These are phyloP conservation scores for Trypanosoma cruzi DNA, from an alignment of 208 protist species.

Conservation along the genomic window DNA sequence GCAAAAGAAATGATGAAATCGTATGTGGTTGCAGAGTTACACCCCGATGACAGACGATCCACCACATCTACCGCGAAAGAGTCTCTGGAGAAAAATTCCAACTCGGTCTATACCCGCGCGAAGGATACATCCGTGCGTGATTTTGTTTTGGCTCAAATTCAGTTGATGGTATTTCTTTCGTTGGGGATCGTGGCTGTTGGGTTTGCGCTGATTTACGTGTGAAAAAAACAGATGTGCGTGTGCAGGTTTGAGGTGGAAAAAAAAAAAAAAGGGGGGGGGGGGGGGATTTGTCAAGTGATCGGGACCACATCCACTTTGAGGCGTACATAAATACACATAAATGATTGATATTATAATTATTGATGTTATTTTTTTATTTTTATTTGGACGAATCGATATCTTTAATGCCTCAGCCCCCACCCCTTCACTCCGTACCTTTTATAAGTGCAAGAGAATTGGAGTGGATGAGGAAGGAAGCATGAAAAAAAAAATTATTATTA, in stretches of 20 bases:
- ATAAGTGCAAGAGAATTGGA: too few relatives aligned
- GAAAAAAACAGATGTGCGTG: neutral
- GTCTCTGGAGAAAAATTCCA: too few relatives aligned
- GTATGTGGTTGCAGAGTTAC: constrained; percentile 56
- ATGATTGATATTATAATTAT: neutral
- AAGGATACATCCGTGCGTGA: neutral
- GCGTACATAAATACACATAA: neutral
- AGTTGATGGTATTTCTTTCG: neutral
- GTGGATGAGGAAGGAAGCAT: too few relatives aligned
- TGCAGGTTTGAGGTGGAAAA: neutral
- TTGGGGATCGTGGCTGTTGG: neutral
- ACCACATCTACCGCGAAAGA: neutral
- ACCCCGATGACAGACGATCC: constrained; percentile 35
- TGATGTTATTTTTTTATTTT: neutral
- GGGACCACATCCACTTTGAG: too few relatives aligned
- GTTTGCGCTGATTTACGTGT: neutral
- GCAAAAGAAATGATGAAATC: constrained; percentile 63
- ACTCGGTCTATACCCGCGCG: too few relatives aligned
- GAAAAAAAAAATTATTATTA: neutral
- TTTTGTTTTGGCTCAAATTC: constrained; percentile 1
- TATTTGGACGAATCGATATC: constrained; percentile 6
- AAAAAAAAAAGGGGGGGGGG: neutral
- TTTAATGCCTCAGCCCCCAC: too few relatives aligned
- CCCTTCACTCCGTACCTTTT: too few relatives aligned
- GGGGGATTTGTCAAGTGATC: too few relatives aligned